Conservation (phyloP, 495 filamentous ascomycete species). For the Penicillium longicatenatum region DNA sequence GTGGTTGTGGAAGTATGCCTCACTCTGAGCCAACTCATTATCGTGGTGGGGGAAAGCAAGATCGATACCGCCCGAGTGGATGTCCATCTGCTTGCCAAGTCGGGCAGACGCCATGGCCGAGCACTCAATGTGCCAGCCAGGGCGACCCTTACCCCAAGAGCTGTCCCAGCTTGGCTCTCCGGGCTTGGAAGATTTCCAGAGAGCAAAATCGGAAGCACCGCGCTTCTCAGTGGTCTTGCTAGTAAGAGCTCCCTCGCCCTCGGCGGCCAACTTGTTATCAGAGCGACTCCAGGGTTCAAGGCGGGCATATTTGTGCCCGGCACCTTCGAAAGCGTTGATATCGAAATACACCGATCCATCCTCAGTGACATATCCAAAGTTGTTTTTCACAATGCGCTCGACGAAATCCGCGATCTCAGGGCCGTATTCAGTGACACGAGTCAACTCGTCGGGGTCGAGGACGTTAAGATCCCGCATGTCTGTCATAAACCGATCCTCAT, state of each 20-base stretch:
- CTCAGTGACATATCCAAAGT: slow-evolving; percentile 77
- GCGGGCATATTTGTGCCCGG: slow-evolving; percentile 80
- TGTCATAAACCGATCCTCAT: slow-evolving; percentile 78
- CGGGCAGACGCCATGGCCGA: slow-evolving; percentile 91
- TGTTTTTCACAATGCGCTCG: slow-evolving; percentile 76
- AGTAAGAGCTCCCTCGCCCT: slow-evolving; percentile 85
- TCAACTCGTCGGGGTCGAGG: slow-evolving; percentile 76
- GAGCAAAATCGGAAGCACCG: slow-evolving; percentile 78
- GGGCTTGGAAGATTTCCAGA: slow-evolving; percentile 92
- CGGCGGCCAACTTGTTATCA: slow-evolving; percentile 77
- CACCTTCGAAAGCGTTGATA: slow-evolving; percentile 81
- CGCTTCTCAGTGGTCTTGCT: slow-evolving; percentile 69
- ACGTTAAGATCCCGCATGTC: slow-evolving; percentile 90
- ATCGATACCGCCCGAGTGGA: slow-evolving; percentile 93
- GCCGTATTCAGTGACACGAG: slow-evolving; percentile 87
- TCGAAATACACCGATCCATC: slow-evolving; percentile 96
- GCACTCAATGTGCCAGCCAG: slow-evolving; percentile 99
- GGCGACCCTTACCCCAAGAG: slow-evolving; percentile 83
- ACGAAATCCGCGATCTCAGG: slow-evolving; percentile 80
- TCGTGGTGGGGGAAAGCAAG: slow-evolving; percentile 95
- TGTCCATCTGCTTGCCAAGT: slow-evolving; percentile 80
- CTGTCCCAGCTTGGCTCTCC: slow-evolving; percentile 91
- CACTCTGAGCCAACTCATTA: slow-evolving; percentile 92
- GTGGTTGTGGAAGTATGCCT: slow-evolving; percentile 68
- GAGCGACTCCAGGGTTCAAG: slow-evolving; percentile 86